Percentiles rank a stretch among this genome's conserved stretches.
phyloP scores from a whole-genome alignment of 306 rosid genomes.

The Quillaja saponaria region DNA sequence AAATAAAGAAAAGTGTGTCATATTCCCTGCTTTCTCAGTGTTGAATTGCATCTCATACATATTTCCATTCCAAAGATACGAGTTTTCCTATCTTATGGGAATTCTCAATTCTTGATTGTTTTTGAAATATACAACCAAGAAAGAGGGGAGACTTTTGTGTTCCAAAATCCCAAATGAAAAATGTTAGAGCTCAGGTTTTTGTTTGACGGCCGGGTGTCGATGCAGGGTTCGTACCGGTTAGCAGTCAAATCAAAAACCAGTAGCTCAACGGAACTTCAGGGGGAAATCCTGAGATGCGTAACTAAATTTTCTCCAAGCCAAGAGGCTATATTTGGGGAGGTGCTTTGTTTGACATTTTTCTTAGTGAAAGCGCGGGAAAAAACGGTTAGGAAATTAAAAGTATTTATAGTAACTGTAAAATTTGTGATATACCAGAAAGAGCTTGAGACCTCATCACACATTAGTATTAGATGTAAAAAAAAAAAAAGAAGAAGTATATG shows the following conservation, averaged over 20 bases:
- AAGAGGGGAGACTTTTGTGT: slow-evolving; percentile 30
- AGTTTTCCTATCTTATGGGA: too few species aligned
- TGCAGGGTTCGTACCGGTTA: slow-evolving; percentile 38
- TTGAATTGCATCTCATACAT: not conserved
- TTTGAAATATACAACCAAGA: slow-evolving; percentile 35
- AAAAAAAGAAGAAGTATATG: too few species aligned
- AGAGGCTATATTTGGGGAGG: slow-evolving; percentile 35
- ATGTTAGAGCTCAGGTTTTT: slow-evolving; percentile 34
- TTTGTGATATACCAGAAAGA: too few species aligned
- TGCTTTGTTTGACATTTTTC: slow-evolving; percentile 24
- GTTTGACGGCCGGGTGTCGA: slow-evolving; percentile 28
- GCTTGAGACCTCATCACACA: too few species aligned
- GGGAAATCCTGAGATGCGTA: slow-evolving; percentile 25
- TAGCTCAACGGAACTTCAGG: slow-evolving; percentile 30
- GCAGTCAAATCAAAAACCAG: slow-evolving; percentile 54
- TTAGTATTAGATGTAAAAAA: too few species aligned
- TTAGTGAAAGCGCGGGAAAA: slow-evolving; percentile 53
- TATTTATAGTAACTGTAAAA: not conserved
- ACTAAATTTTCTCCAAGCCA: slow-evolving; percentile 29
- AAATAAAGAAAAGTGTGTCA: not conserved
- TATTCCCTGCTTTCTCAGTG: not conserved
- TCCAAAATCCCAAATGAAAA: slow-evolving; percentile 16
- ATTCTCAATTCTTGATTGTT: slow-evolving; percentile 19
- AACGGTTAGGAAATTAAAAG: slow-evolving; percentile 36
- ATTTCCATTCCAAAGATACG: not conserved